Evolutionary conservation across 441 rosid genomes (phyloP), one percentile per base, ranked within the genome.

Genomic region (Jatropha multifida): DNA sequence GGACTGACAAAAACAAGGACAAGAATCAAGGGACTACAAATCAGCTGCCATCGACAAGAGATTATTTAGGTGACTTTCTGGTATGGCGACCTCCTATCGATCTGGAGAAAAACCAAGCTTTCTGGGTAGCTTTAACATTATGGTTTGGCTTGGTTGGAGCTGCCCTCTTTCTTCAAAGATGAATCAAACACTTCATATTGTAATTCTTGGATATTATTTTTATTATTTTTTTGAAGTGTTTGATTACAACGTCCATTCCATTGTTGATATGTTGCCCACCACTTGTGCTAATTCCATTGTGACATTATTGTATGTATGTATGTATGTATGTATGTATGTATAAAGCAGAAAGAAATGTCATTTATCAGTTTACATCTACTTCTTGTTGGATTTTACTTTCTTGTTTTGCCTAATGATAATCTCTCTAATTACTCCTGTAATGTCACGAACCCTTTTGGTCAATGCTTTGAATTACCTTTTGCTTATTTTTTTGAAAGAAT

Each of bases 121-220:
- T 95, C 72, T 95, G 98, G 99, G 78, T 89, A 49, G 86, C 90
- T 65, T 81, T 95, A 83, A 83, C 95, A 7, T 54, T 93, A 9
- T 93, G 99, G 99, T 74, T 95, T 17, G 90, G 91, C 65, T 87
- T 95, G 85, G 97, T 95, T 69, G 97, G 96, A 69, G 94, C 98
- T 60, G 95, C 99, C 26, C 81, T 95, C 65, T 11, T 93, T 73
- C 82, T 90, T 65, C 98, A 93, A 81, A 80, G 85, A 82, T 92
- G 83, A 94, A 81, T 67, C 37, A 6, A 42, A 38, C 61, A 27
- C 61, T 40, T 58, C n/a, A 11, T 68, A 68, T 63, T 71, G 62
- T 78, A 49, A 44, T 65, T 74, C 63, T 74, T 73, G 26, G 72
- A 8, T 59, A 60, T 56, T 82, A 73, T 74, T 59, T 65, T 58